Base-by-base conservation (phyloP, 1,284 basidiomycete genomes). In the Naganishia albida region DNA sequence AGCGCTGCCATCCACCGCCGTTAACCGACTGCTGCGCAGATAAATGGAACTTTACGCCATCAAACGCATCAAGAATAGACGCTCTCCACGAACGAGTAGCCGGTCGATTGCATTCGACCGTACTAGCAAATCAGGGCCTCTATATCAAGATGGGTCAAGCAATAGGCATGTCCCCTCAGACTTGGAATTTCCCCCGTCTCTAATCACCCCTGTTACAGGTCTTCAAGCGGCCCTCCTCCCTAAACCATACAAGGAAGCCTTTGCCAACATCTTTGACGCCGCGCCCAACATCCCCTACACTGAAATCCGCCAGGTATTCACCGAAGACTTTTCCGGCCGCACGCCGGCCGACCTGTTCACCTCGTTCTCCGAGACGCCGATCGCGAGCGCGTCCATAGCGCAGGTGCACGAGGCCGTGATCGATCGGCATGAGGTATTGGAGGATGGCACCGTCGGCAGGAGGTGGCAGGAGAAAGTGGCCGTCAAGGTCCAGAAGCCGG, bases 401-500 rank as follows among this genome's bases (percentile, higher is more conserved):
- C 92, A 94, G 74, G 92, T 94, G 0, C 92, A 94, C 74, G 83
- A 84, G 43, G 92, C 92, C 1, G 85, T 83, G 51, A 76, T 91
- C 38, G 85, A 82, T 69, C 80, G 81, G 42, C 46, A 59, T 25
- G 65, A 66, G 46, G 42, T 62, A 1, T 57, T 52, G 26, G 39
- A 44, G 76, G 77, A 49, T 81, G 80, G 67, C 82, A 73, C 72
- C 80, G 83, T 69, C 84, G 87, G 66, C 2, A 69, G 68, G 23
- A 53, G 66, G 25, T 72, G 71, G 25, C 65, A 70, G 26, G 66
- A 68, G 30, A 70, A 76, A 83, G 91, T 94, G 1, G 92, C 91
- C 0, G 91, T 95, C 69, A 94, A 94, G 79, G 82, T 93, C n/a
- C 90, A 94, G 79, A 93, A 93, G 72, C 91, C 90, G 0, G 88